Conservation (phyloP, 2,329 filamentous ascomycete genomes). For the Coniosporium tulheliwenetii region DNA sequence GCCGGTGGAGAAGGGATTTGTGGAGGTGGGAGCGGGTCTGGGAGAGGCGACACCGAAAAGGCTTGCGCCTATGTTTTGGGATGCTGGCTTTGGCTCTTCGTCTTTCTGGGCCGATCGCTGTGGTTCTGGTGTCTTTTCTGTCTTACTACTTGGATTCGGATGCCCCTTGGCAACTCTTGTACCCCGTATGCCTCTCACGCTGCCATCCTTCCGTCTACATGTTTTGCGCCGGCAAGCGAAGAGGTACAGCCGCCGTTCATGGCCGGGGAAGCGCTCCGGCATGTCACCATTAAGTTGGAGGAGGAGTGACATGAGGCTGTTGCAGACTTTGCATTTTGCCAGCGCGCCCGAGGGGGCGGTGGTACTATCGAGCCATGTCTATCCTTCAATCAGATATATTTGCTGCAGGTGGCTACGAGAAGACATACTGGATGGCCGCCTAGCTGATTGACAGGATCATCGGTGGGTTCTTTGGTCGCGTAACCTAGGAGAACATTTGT, state of each 20-base stretch:
- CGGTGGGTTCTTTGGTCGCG: constrained; percentile 60
- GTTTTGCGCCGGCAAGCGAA: constrained; percentile 64
- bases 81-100: constrained; percentile 8
- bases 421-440: constrained; percentile 68
- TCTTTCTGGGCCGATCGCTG: constrained; percentile 6
- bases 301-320: constrained; percentile 65
- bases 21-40: constrained; percentile 35
- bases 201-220: constrained; percentile 71
- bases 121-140: constrained; percentile 4
- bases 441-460: constrained; percentile 75
- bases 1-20: constrained; percentile 41
- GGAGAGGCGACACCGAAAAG: constrained; percentile 44
- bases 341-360: constrained; percentile 59
- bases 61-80: constrained; percentile 42
- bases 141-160: constrained; percentile 4
- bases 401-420: background rate
- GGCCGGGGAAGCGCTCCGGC: constrained; percentile 68
- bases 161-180: constrained; percentile 37
- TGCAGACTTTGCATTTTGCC: constrained; percentile 78
- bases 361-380: constrained; percentile 73
- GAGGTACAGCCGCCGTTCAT: constrained; percentile 78
- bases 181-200: constrained; percentile 59
- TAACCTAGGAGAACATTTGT: constrained; percentile 88
- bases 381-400: background rate
- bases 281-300: constrained; percentile 86